These are phyloP conservation scores for Ceratocystis ficicola DNA, from an alignment of 2,329 filamentous ascomycete species.

Conservation along the genomic window DNA sequence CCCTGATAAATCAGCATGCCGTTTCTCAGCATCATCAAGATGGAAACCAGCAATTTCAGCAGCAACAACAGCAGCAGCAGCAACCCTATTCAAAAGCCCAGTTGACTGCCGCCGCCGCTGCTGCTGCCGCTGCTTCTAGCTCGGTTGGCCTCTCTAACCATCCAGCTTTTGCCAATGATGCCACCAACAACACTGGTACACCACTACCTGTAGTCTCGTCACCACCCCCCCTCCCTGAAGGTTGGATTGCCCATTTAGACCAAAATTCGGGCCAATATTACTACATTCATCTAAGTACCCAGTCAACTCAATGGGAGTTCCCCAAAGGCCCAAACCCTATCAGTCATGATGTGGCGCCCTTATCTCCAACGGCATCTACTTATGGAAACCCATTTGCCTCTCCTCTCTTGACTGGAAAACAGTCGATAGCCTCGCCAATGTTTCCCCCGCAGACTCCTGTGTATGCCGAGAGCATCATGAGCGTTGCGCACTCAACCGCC, in stretches of 20 bases:
- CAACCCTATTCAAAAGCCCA: conserved; percentile 19
- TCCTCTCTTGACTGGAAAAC: conserved; percentile 46
- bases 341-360: conserved; percentile 64
- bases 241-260: conserved; percentile 95
- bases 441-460: conserved; percentile 72
- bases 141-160: conserved; percentile 53
- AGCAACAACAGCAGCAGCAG: conserved; percentile 8
- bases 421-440: conserved; percentile 59
- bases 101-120: conserved; percentile 29
- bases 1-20: neutral
- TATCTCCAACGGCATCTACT: conserved; percentile 69
- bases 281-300: conserved; percentile 90
- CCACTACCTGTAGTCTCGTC: conserved; percentile 44
- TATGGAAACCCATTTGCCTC: conserved; percentile 64
- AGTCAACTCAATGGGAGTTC: conserved; percentile 98
- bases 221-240: conserved; percentile 86
- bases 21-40: conserved; percentile 9
- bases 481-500: conserved; percentile 59
- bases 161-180: conserved; percentile 82
- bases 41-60: neutral
- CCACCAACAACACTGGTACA: conserved; percentile 15
- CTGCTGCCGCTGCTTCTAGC: conserved; percentile 37
- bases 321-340: conserved; percentile 89
- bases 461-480: conserved; percentile 77
- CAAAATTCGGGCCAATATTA: conserved; percentile 96